phyloP scores from a whole-genome alignment of 495 filamentous ascomycete species.

The Penicillium fimorum region DNA sequence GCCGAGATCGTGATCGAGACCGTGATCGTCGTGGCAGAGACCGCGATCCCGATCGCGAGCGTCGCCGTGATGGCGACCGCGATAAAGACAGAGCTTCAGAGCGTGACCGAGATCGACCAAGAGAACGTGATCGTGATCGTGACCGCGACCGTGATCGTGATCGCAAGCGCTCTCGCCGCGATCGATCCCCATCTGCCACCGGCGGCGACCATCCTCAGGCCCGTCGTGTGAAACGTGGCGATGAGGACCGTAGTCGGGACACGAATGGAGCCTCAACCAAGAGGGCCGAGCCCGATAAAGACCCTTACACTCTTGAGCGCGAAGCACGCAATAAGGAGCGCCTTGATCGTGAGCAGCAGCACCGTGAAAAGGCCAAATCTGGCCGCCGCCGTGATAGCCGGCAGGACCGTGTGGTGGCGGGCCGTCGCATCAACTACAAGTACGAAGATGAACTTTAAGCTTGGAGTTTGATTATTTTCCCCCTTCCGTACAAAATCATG shows the following conservation, averaged over 20 bases:
- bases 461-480: not conserved
- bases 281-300: slow-evolving; percentile 45
- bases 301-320: slow-evolving; percentile 74
- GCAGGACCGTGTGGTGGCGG: slow-evolving; percentile 50
- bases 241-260: slow-evolving; percentile 28
- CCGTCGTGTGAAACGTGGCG: slow-evolving; percentile 40
- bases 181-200: slow-evolving; percentile 44
- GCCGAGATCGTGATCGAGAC: slow-evolving; percentile 33
- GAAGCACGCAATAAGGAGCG: slow-evolving; percentile 75
- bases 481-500: not conserved
- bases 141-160: slow-evolving; percentile 49
- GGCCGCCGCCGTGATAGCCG: slow-evolving; percentile 51
- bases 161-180: slow-evolving; percentile 56
- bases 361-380: slow-evolving; percentile 55
- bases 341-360: slow-evolving; percentile 73
- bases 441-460: slow-evolving; percentile 55
- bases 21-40: slow-evolving; percentile 33
- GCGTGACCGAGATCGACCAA: slow-evolving; percentile 34
- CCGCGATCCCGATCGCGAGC: slow-evolving; percentile 30
- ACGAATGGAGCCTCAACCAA: slow-evolving; percentile 13
- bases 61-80: slow-evolving; percentile 34
- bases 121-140: slow-evolving; percentile 39
- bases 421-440: slow-evolving; percentile 54
- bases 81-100: slow-evolving; percentile 36
- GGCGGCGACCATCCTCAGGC: slow-evolving; percentile 42